Base-by-base conservation (phyloP, 1,284 basidiomycete genomes). In the Leccinum angustisporum region DNA sequence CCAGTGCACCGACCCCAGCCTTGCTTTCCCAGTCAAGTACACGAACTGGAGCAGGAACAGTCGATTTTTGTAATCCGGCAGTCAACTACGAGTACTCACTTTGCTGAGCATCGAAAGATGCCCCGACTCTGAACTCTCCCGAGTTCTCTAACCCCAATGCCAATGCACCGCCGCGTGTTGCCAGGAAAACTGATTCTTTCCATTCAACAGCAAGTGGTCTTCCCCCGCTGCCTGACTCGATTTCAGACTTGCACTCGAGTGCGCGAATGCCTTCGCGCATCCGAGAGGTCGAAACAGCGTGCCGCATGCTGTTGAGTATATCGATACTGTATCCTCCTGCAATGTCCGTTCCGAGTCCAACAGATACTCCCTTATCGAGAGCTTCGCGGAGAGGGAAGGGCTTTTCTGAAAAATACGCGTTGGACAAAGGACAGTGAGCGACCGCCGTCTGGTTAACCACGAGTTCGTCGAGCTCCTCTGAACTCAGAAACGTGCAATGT, bases 361-460 rank as follows among this genome's bases (percentile, higher is more conserved):
- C 84, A 48, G 80, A 83, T 30, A 92, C 84, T 0, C 81, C 82
- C 21, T 73, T 75, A 46, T 82, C 75, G 21, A 94, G 77, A 1
- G 91, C 90, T 72, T 94, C 90, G 33, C 90, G 85, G 13, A 94
- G 77, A 2, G 82, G 84, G 69, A 95, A 90, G 0, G 87, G 85
- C 60, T 83, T 80, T 9, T 87, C 83, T 0, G 91, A 93, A 74
- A 95, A 93, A 75, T 95, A 95, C 1, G 84, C 82, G 69, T 95
- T 95, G 0, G 91, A 94, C 11, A 95, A 79, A 0, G 92, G 93
- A 71, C 93, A 95, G 67, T 94, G 91, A 0, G 92, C 91, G 27
- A 95, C 79, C 2, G 90, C 80, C 1, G 87, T 84, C 7, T 86
- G 84, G 36, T 74, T 75, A 4, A 68, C 67, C 2, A 79, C 77